Percentiles rank a stretch among this genome's conserved stretches.
Evolutionary conservation across 371 early-diverging fungal species (phyloP).

Genomic region (Modicella reniformis): DNA sequence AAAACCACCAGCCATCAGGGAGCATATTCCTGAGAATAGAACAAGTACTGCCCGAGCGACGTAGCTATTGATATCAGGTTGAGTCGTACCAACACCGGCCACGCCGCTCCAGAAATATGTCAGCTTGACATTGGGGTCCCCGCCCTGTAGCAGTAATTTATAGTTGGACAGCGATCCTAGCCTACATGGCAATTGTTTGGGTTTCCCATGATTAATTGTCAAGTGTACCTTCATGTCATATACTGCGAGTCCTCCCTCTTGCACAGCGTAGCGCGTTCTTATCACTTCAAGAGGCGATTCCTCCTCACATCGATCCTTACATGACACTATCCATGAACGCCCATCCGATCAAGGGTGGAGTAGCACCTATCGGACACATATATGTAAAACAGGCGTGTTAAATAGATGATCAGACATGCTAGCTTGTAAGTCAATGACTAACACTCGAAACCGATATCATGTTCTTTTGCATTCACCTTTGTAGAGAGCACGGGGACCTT

Average conservation of each 20-base stretch:
- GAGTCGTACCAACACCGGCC: conserved; percentile 68
- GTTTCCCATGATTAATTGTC: background rate
- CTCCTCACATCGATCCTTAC: conserved; percentile 49
- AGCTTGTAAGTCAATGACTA: too few species aligned
- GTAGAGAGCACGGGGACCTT: conserved; percentile 86
- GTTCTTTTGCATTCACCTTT: conserved; percentile 61
- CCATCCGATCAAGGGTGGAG: conserved; percentile 94
- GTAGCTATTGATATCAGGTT: background rate
- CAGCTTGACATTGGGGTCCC: conserved; percentile 67
- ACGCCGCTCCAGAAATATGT: conserved; percentile 75
- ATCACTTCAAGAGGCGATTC: background rate
- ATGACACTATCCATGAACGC: conserved; percentile 88
- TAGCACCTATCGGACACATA: conserved; percentile 68
- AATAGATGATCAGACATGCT: too few species aligned
- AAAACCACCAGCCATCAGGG: too few species aligned
- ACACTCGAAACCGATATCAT: too few species aligned
- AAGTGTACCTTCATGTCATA: too few species aligned
- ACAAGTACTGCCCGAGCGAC: too few species aligned
- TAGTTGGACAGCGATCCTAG: conserved; percentile 86
- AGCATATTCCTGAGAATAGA: too few species aligned
- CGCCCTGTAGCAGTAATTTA: conserved; percentile 75
- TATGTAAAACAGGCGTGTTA: background rate
- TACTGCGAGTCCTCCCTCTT: too few species aligned
- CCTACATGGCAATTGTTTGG: conserved; percentile 51
- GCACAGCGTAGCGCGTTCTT: too few species aligned